phyloP scores from a whole-genome alignment of 768 basidiomycete genomes.

The Phylloporus arenicola region DNA sequence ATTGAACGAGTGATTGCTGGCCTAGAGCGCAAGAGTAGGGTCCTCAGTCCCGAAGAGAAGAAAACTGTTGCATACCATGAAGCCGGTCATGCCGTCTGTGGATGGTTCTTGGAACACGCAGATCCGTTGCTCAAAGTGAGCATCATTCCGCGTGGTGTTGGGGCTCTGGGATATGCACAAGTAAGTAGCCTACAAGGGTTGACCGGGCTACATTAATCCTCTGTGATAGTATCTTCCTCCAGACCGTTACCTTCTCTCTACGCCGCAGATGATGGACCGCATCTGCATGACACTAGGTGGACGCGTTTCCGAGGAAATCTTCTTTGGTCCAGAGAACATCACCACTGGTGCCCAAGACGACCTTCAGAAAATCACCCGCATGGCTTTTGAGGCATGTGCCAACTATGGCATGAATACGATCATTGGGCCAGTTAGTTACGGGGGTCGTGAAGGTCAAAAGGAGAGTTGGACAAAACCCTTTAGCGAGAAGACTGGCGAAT shows the following conservation, averaged over 20 bases:
- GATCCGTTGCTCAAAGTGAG: slow-evolving; percentile 96
- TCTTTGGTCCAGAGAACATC: slow-evolving; percentile 87
- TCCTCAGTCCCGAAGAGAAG: slow-evolving; percentile 94
- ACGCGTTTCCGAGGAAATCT: slow-evolving; percentile 96
- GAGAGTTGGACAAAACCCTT: slow-evolving; percentile 97
- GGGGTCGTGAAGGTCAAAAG: slow-evolving; percentile 75
- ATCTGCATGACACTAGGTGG: slow-evolving; percentile 99
- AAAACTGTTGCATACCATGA: slow-evolving; percentile 98
- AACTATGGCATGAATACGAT: slow-evolving; percentile 96
- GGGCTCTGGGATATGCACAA: slow-evolving; percentile 95
- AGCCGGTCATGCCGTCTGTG: slow-evolving; percentile 96
- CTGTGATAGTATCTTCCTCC: slow-evolving; percentile 77
- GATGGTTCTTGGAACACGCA: slow-evolving; percentile 97
- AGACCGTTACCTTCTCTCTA: slow-evolving; percentile 92
- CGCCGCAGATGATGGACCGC: slow-evolving; percentile 88
- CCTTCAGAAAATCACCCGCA: slow-evolving; percentile 93
- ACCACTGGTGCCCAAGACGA: slow-evolving; percentile 99
- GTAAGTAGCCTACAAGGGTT: slow-evolving; percentile 35
- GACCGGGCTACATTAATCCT: slow-evolving; percentile 3
- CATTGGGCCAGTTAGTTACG: slow-evolving; percentile 96
- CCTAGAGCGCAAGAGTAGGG: slow-evolving; percentile 90
- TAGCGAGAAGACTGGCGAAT: slow-evolving; percentile 94
- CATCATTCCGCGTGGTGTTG: slow-evolving; percentile 95
- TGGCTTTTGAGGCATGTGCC: slow-evolving; percentile 94
- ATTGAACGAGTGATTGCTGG: slow-evolving; percentile 98